Evolutionary conservation across 345 rosid species (phyloP), one percentile per base, ranked within the genome.

Genomic region (Anacardium occidentale): DNA sequence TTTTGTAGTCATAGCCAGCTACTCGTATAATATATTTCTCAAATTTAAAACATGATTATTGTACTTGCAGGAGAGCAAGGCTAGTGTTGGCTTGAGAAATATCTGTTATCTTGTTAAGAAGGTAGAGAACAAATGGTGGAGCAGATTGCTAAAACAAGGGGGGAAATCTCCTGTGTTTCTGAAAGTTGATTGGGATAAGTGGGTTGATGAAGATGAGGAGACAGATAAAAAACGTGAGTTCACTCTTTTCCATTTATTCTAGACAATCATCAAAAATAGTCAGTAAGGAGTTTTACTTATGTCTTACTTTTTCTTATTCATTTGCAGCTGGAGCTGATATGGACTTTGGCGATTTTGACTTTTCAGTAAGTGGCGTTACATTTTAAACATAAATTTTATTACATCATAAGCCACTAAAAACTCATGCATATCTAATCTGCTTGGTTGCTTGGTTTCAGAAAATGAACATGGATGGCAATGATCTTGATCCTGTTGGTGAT

Each of bases 161-260:
- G 90, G 88, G 47, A 86, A 76, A 67, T 72, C 87, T 40, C 90
- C 90, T 3, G 74, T 77, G 66, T 89, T 64, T 75, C 53, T 85
- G 73, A 83, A 80, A 76, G 86, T 85, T 74, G 89, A 86, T 70
- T 86, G 92, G 89, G 89, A 86, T 63, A 77, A 81, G 80, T 88
- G 90, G 92, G 77, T 88, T 34, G 85, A 88, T 69, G 88, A 83
- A 74, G 89, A 86, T 52, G 90, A 85, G 66, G 92, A 78, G 80
- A 59, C 62, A 55, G 80, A 55, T 12, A 20, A 32, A 9, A 76
- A 67, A 64, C 1, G 85, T 76, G 62, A 79, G 78, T 59, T 42
- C 11, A 20, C 15, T 44, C 48, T 40, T 21, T 24, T 5, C 26
- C 15, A 29, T 52, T 14, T 25, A 4, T 63, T 14, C 24, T 63